A percentile compares a stretch with the other conserved stretches of the same genome.
Evolutionary conservation across 768 basidiomycete genomes (phyloP).

Genomic region (Tulasnella sp.): DNA sequence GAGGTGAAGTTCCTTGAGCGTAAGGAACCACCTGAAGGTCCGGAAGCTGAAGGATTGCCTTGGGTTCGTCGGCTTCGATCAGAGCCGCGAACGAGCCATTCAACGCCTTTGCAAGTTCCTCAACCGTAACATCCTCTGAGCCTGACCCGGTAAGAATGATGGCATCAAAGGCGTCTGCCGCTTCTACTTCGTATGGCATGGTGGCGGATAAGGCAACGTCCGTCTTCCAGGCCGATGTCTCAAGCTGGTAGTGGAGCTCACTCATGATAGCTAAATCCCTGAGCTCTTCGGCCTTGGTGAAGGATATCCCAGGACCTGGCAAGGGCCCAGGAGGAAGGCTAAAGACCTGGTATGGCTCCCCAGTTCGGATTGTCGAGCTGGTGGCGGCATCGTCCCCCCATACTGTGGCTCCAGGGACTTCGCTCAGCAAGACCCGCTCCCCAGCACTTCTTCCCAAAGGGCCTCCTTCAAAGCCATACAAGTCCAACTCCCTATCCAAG

Average conservation of each 20-base stretch:
- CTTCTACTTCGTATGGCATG: constrained; percentile 69
- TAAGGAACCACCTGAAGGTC: constrained; percentile 47
- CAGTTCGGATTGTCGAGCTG: background rate
- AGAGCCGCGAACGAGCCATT: constrained; percentile 80
- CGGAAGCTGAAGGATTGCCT: background rate
- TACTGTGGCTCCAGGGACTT: background rate
- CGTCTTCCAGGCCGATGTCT: constrained; percentile 60
- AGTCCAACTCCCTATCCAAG: constrained; percentile 12
- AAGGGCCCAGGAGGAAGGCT: background rate
- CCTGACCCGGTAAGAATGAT: constrained; percentile 70
- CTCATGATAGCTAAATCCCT: constrained; percentile 67
- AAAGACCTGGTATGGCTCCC: background rate
- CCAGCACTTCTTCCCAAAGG: background rate
- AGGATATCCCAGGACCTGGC: background rate
- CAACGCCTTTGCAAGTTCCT: constrained; percentile 66
- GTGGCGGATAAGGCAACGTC: constrained; percentile 60
- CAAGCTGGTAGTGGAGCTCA: constrained; percentile 61
- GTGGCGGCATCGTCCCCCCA: constrained; percentile 1
- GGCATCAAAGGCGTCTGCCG: constrained; percentile 51
- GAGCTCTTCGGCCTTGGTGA: constrained; percentile 57
- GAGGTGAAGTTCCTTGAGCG: constrained; percentile 49
- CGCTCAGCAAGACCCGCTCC: constrained; percentile 2
- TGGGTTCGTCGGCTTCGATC: constrained; percentile 45
- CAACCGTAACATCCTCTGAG: constrained; percentile 67
- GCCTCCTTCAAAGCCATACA: background rate